Evolutionary conservation across 2,329 filamentous ascomycete species (phyloP), one percentile per base, ranked within the genome.

Genomic region (Ophiostoma perfectum): DNA sequence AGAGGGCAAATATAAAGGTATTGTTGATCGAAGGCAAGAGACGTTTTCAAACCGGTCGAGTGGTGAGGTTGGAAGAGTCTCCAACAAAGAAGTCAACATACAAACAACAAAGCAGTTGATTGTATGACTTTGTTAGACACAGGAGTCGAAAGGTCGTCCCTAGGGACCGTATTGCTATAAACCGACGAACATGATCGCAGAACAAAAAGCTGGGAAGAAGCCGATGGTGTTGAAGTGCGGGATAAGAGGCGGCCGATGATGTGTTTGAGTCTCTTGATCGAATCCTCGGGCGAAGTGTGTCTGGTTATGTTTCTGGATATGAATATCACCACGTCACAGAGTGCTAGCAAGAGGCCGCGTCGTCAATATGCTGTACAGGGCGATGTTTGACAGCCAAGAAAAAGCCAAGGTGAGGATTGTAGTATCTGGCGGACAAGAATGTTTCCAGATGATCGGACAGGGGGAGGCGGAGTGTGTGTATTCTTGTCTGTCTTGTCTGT

Each of bases 121-220:
- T 64, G 36, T 39, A 45, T 67, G 45, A 11, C 27, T 36, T 39
- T 12, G 18, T 41, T 45, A 68, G 45, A 68, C 44, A 70, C 58
- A 65, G 66, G 65, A 63, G 65, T 71, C 63, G 69, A 70, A 65
- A 45, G 69, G 71, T 77, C 77, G 80, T 81, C 80, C 80, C 80
- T 80, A 77, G 75, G 80, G 80, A 82, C 80, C 74, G 78, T 74
- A 67, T 67, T 72, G 75, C 73, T 77, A 77, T 77, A 77, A 77
- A 66, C 49, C 58, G 66, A 70, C 69, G 66, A 67, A 68, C 75
- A 77, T 77, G 41, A 73, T 77, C 69, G 66, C 68, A 64, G 44
- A 47, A 39, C 55, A 69, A 49, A n/a, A 66, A 58, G 41, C 18
- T 39, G 41, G 64, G 27, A 14, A 47, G 49, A 63, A 16, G 12